phyloP scores from a whole-genome alignment of 352 stramenopile species.

The Phytophthora ramorum region DNA sequence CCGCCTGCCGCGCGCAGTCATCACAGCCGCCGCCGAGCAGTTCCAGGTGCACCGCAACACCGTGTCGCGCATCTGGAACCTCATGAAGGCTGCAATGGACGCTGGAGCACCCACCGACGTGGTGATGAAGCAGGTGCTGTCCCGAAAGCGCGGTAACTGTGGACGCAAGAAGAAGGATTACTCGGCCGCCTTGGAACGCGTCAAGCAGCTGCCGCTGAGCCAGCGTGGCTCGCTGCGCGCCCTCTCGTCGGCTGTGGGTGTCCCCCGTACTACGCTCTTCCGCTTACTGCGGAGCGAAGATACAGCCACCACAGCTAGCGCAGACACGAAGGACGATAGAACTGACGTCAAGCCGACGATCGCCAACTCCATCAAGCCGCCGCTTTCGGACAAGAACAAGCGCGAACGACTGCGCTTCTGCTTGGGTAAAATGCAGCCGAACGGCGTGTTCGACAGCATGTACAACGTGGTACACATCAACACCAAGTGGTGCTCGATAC shows the following conservation, averaged over 20 bases:
- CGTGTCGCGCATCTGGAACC: slow-evolving; percentile 50
- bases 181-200: slow-evolving; percentile 37
- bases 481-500: slow-evolving; percentile 46
- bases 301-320: neutral
- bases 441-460: slow-evolving; percentile 51
- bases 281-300: slow-evolving; percentile 42
- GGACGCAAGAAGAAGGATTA: slow-evolving; percentile 56
- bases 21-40: slow-evolving; percentile 40
- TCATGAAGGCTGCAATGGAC: slow-evolving; percentile 42
- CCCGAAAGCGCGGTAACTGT: slow-evolving; percentile 47
- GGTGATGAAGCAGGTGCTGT: slow-evolving; percentile 48
- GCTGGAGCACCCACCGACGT: slow-evolving; percentile 21
- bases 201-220: slow-evolving; percentile 47
- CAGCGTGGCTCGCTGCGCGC: slow-evolving; percentile 45
- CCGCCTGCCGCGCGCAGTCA: slow-evolving; percentile 41
- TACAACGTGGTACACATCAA: slow-evolving; percentile 53
- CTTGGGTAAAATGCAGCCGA: slow-evolving; percentile 38
- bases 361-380: slow-evolving; percentile 41
- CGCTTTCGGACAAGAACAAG: slow-evolving; percentile 50
- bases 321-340: slow-evolving; percentile 16
- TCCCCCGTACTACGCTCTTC: slow-evolving; percentile 50
- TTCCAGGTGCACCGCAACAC: slow-evolving; percentile 56
- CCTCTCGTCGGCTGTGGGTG: slow-evolving; percentile 43
- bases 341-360: slow-evolving; percentile 25
- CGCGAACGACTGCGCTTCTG: slow-evolving; percentile 45